Evolutionary conservation across 2,329 filamentous ascomycete genomes (phyloP), one percentile per base, ranked within the genome.

Genomic region (Trichoderma simmonsii): DNA sequence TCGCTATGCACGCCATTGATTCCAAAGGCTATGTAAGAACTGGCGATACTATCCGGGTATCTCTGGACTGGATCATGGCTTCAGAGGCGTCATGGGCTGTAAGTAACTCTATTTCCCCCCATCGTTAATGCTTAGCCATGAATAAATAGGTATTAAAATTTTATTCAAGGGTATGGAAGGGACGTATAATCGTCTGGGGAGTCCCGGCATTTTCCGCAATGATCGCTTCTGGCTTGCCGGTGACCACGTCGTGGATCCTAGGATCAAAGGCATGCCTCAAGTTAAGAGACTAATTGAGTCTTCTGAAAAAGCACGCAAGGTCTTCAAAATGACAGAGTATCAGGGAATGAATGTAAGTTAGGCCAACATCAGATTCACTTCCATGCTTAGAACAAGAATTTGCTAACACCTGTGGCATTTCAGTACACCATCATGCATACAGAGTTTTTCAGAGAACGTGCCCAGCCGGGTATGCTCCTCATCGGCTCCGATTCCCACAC

Each of bases 201-300:
- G 76, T 14, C 83, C 83, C 0, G 80, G 81, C 4, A 83, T 85
- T n/a, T 85, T 81, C 72, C 83, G 85, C 9, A 87, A 86, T 67
- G 84, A 86, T 73, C 77, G 85, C 0, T 82, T 87, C 74, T 86
- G 85, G 85, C 79, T 87, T 6, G 85, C 84, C 0, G 82, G 82
- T 2, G 85, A 86, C 74, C 85, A 86, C 73, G 79, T 83, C 4
- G 83, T 86, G 4, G 84, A 86, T 67, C 85, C 85, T 2, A 78
- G 83, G 1, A 75, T 82, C 8, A 80, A 80, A n/a, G 72, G 81
- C 15, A 72, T 75, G 0, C 82, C 83, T 1, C 75, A 78, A 34
- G 77, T 83, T 39, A 76, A 80, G 71, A 75, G 73, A 14, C 76
- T 85, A n/a, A 79, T 85, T 5, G 77, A 80, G 1, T 74, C 77